Evolutionary conservation across 106 monocot species (phyloP).

Genomic region (Allium sativum): DNA sequence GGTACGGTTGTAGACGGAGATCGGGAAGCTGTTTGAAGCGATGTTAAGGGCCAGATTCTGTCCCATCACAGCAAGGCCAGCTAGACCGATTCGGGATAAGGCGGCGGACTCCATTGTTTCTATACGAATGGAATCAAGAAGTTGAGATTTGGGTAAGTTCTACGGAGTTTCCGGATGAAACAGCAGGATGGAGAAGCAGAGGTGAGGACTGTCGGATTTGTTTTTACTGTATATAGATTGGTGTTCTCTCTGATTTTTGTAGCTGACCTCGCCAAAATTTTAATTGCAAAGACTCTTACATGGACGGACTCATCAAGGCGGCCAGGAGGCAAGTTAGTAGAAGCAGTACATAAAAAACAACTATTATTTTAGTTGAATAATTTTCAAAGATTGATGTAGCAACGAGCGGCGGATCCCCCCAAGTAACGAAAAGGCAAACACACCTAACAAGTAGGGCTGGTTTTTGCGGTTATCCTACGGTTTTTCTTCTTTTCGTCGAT

Average conservation of each 20-base stretch:
- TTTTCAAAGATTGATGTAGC: neutral
- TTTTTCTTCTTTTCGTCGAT: too few relatives aligned
- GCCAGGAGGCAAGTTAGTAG: neutral
- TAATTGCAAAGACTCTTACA: neutral
- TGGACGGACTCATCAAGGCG: slow-evolving; percentile 5
- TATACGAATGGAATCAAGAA: too few relatives aligned
- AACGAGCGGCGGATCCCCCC: too few relatives aligned
- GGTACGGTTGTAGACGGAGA: slow-evolving; percentile 31
- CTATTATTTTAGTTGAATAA: neutral
- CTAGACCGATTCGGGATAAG: slow-evolving; percentile 18
- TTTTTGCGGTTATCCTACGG: neutral
- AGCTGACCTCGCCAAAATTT: neutral
- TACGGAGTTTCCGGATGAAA: neutral
- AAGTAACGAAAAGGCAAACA: too few relatives aligned
- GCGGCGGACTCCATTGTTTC: slow-evolving; percentile 11
- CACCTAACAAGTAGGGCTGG: neutral
- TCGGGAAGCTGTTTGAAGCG: slow-evolving; percentile 24
- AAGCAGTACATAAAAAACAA: neutral
- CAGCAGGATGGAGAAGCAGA: too few relatives aligned
- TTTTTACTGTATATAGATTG: neutral
- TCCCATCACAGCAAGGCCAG: slow-evolving; percentile 31
- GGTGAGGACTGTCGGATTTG: neutral
- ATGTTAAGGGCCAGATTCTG: slow-evolving; percentile 29
- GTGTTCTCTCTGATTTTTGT: neutral
- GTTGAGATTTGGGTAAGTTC: neutral